These are phyloP conservation scores for Colletotrichum viniferum DNA, from an alignment of 2,329 filamentous ascomycete genomes.

Conservation along the genomic window DNA sequence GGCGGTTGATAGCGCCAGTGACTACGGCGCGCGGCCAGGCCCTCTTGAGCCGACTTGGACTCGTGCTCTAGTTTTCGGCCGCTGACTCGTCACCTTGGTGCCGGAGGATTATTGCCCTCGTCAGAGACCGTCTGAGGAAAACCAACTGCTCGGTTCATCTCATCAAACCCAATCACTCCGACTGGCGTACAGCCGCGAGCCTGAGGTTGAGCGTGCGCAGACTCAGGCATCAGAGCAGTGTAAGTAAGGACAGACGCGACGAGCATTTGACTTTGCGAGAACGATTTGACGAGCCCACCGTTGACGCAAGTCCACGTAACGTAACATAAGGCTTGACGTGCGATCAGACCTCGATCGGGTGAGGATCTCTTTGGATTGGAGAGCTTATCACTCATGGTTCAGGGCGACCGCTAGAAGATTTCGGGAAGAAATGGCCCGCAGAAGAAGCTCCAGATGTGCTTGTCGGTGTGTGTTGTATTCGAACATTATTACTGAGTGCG, in stretches of 20 bases:
- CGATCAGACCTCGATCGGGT: constrained; percentile 4
- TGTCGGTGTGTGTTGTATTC: neutral
- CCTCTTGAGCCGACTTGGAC: neutral
- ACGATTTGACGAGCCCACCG: constrained; percentile 7
- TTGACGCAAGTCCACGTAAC: constrained; percentile 16
- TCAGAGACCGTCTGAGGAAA: neutral
- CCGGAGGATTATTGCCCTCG: neutral
- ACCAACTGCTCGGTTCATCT: constrained; percentile 9
- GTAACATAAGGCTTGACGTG: neutral
- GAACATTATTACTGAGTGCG: neutral
- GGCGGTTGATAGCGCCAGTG: neutral
- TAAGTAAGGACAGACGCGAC: neutral
- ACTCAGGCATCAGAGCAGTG: neutral
- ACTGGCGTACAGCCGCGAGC: neutral
- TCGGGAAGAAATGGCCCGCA: constrained; percentile 4
- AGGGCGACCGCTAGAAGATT: constrained; percentile 6
- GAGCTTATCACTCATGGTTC: constrained; percentile 1
- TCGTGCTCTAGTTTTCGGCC: neutral
- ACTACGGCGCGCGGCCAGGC: neutral
- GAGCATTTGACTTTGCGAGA: constrained; percentile 13
- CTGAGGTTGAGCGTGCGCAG: neutral
- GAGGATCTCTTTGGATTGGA: neutral
- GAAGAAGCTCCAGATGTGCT: neutral
- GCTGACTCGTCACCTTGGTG: constrained; percentile 10
- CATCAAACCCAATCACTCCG: constrained; percentile 12